phyloP scores from a whole-genome alignment of 257 asterid species.

The Penstemon davidsonii region DNA sequence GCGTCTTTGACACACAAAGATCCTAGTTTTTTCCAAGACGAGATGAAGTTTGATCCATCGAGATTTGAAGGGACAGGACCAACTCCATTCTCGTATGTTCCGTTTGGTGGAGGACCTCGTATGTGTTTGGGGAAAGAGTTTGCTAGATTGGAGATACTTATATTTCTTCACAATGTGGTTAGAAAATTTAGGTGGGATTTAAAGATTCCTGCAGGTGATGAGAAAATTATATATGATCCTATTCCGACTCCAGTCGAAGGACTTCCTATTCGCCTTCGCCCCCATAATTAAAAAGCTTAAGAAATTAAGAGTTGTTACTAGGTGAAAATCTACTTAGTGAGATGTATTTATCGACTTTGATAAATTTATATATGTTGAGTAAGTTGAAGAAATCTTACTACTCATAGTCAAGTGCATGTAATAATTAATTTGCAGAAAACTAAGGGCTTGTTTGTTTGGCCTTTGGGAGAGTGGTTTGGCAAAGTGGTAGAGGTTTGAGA shows the following conservation, averaged over 20 bases:
- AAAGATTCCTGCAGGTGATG: constrained; percentile 34
- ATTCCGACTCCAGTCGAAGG: constrained; percentile 38
- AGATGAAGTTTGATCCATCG: constrained; percentile 39
- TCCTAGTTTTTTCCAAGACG: constrained; percentile 34
- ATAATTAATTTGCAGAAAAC: too few relatives aligned
- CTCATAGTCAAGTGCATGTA: too few relatives aligned
- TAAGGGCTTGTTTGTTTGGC: too few relatives aligned
- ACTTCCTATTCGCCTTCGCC: constrained; percentile 38
- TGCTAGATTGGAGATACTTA: constrained; percentile 46
- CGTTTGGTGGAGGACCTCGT: constrained; percentile 62
- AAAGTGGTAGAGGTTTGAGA: too few relatives aligned
- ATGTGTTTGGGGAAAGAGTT: constrained; percentile 57
- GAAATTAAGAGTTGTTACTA: too few relatives aligned
- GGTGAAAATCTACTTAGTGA: too few relatives aligned
- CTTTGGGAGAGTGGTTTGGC: too few relatives aligned
- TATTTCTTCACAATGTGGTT: constrained; percentile 41
- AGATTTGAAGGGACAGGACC: constrained; percentile 47
- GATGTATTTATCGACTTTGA: too few relatives aligned
- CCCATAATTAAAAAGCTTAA: neutral
- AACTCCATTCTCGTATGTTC: constrained; percentile 40
- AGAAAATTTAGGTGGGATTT: constrained; percentile 37
- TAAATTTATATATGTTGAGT: too few relatives aligned
- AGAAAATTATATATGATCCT: constrained; percentile 37
- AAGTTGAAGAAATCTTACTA: too few relatives aligned
- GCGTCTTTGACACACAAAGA: constrained; percentile 38